Base-by-base conservation (phyloP, 1,284 basidiomycete species). In the Malassezia nana region DNA sequence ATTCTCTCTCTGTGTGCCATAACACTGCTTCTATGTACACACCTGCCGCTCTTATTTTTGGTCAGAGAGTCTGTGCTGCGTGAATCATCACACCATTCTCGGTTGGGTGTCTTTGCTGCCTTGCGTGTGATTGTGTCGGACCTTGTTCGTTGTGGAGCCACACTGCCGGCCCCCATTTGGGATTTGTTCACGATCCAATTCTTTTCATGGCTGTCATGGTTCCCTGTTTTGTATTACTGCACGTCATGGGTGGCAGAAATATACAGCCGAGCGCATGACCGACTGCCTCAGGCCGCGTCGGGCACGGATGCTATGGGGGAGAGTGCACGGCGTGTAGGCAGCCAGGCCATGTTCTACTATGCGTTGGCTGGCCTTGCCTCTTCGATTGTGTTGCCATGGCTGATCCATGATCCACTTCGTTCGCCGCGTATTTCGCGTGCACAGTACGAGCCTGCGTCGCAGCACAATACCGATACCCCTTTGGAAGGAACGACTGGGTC, bases 291-390 rank as follows among this genome's bases (percentile, higher is more conserved):
- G 15, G 42, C 57, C 57, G 45, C 57, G 35, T 42, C 29, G 25
- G 16, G 26, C 22, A 25, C 31, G 25, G 59, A 63, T 22, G 51
- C 56, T n/a, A 47, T 65, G 20, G 61, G 58, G 24, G 65, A 67
- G 9, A 82, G 86, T 65, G 84, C 85, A 0, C 87, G 85, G 0
- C 82, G 89, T 3, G 79, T 86, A 2, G 91, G 89, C 16, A 84
- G 88, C 1, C 81, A 84, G 16, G 87, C 90, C 0, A 77, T 94
- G 46, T 84, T 94, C 69, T 83, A 81, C 65, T 84, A 84, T 43
- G 79, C 89, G 0, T 46, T 89, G 10, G 75, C 91, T 9, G 80
- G 84, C 3, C 79, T 95, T 10, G 60, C 78, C 8, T 78, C 82
- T 10, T 89, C 86, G 51, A 73, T 89, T 45, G 62, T 84, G 22